Conservation (phyloP, 1,284 basidiomycete genomes). For the Heterobasidion irregulare region DNA sequence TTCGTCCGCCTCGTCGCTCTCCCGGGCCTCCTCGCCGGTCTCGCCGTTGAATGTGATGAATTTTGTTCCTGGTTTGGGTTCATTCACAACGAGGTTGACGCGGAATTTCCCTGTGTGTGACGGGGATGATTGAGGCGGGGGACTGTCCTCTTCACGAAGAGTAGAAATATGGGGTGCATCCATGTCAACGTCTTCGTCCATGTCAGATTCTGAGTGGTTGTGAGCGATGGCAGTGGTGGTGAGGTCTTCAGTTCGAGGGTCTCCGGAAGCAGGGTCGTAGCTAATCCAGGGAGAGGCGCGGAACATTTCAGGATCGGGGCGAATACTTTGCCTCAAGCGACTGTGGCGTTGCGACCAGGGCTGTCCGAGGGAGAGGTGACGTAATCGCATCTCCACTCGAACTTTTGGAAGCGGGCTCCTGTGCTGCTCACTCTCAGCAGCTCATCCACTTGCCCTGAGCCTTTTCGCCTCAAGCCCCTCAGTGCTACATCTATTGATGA, state of each 20-base stretch:
- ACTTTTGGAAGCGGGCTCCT: background rate
- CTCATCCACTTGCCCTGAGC: too few species aligned
- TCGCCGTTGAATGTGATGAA: constrained; percentile 18
- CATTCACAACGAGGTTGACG: constrained; percentile 42
- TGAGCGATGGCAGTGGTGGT: constrained; percentile 6
- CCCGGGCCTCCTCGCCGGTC: constrained; percentile 17
- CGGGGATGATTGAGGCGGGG: constrained; percentile 40
- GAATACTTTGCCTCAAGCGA: background rate
- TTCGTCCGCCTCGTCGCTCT: constrained; percentile 22
- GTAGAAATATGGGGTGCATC: constrained; percentile 75
- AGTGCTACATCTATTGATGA: too few species aligned
- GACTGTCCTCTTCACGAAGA: constrained; percentile 57
- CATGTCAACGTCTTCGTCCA: constrained; percentile 43
- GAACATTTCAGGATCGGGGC: constrained; percentile 16
- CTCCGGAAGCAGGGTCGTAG: constrained; percentile 17
- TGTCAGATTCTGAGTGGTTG: constrained; percentile 10
- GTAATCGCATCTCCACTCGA: background rate
- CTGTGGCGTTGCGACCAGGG: constrained; percentile 4
- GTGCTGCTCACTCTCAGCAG: too few species aligned
- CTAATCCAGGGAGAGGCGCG: constrained; percentile 22
- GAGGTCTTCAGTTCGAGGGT: constrained; percentile 8
- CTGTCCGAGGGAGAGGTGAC: constrained; percentile 1
- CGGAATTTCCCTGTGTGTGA: constrained; percentile 33
- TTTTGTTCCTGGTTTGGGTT: constrained; percentile 29
- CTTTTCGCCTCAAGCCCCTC: too few species aligned